These are phyloP conservation scores for Boletus semigastroideus DNA, from an alignment of 1,284 basidiomycete species.

Conservation along the genomic window DNA sequence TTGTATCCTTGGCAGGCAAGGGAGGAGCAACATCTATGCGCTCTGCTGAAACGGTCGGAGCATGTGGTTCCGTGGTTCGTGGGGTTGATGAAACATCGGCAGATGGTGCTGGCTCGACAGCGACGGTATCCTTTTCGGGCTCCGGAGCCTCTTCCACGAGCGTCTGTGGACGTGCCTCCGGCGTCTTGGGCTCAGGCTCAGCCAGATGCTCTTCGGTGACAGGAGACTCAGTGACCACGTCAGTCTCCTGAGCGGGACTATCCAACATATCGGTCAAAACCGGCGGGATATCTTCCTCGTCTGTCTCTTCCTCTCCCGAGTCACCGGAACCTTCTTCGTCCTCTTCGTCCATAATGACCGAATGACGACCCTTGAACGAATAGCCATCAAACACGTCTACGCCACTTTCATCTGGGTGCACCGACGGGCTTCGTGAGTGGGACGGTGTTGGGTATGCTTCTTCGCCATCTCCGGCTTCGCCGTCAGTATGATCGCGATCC, in stretches of 20 bases:
- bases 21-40: slow-evolving; percentile 25
- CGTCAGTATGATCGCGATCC: slow-evolving; percentile 59
- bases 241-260: slow-evolving; percentile 28
- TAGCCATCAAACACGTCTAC: slow-evolving; percentile 85
- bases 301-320: slow-evolving; percentile 40
- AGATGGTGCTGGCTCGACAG: slow-evolving; percentile 21
- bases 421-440: slow-evolving; percentile 70
- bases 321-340: slow-evolving; percentile 47
- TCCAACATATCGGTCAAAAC: slow-evolving; percentile 20
- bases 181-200: slow-evolving; percentile 66
- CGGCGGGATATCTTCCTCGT: slow-evolving; percentile 37
- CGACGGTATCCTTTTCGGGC: slow-evolving; percentile 10
- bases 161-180: slow-evolving; percentile 58
- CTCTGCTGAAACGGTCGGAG: slow-evolving; percentile 2
- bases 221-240: slow-evolving; percentile 29
- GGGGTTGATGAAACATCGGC: slow-evolving; percentile 21
- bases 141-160: slow-evolving; percentile 39
- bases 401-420: slow-evolving; percentile 48
- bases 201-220: slow-evolving; percentile 32
- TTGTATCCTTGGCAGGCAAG: slow-evolving; percentile 31
- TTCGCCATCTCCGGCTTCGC: slow-evolving; percentile 71
- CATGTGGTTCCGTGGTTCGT: slow-evolving; percentile 11
- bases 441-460: slow-evolving; percentile 68
- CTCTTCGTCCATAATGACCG: slow-evolving; percentile 70
- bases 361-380: slow-evolving; percentile 83